Evolutionary conservation across 345 rosid genomes (phyloP).

Genomic region (Bruguiera sexangula): DNA sequence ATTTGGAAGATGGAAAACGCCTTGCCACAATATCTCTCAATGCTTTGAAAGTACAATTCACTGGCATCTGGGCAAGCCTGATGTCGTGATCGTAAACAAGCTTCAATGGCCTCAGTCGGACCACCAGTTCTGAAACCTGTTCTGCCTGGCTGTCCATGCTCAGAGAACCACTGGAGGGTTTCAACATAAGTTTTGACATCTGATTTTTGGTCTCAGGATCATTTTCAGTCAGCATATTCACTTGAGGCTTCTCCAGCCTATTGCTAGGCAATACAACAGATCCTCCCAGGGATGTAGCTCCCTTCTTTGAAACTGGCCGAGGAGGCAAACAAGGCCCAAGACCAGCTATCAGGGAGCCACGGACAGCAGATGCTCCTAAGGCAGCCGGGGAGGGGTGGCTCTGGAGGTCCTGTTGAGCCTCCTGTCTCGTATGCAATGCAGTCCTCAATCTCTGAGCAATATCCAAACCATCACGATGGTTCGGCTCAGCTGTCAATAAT

Average conservation of each 20-base stretch:
- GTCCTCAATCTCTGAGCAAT: conserved; percentile 61
- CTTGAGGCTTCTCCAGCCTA: conserved; percentile 50
- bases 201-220: conserved; percentile 50
- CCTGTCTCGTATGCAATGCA: conserved; percentile 61
- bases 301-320: conserved; percentile 67
- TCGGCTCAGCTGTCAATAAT: conserved; percentile 63
- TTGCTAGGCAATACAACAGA: conserved; percentile 30
- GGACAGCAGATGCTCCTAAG: conserved; percentile 94
- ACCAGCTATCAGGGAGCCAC: conserved; percentile 85
- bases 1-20: conserved; percentile 79
- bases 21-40: conserved; percentile 72
- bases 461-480: conserved; percentile 74
- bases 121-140: conserved; percentile 35
- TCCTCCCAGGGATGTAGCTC: conserved; percentile 31
- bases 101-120: conserved; percentile 66
- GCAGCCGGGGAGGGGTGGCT: conserved; percentile 98
- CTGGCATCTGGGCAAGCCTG: conserved; percentile 80
- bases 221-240: conserved; percentile 40
- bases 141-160: conserved; percentile 32
- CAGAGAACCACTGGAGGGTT: conserved; percentile 46
- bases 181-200: conserved; percentile 52
- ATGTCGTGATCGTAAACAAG: conserved; percentile 93
- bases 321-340: conserved; percentile 93
- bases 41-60: conserved; percentile 66
- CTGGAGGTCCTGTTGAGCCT: conserved; percentile 80